phyloP scores from a whole-genome alignment of 257 asterid species.

The Cruciata laevipes region DNA sequence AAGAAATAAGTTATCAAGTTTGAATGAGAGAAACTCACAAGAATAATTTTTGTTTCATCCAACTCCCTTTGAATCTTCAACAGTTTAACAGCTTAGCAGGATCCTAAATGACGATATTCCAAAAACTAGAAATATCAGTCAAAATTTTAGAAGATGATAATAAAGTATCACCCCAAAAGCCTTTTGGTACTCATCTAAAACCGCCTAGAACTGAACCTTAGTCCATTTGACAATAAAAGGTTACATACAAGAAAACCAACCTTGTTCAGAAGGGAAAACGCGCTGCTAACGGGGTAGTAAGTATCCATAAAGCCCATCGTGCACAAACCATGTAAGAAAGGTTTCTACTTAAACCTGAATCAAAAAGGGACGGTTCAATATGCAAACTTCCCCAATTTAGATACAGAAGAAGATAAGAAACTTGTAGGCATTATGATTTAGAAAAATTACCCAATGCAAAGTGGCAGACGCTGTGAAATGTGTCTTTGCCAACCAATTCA shows the following conservation, averaged over 20 bases:
- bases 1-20: not conserved
- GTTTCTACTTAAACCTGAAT: not conserved
- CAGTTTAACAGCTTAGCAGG: slow-evolving; percentile 96
- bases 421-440: not conserved
- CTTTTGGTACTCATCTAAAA: slow-evolving; percentile 78
- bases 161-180: slow-evolving; percentile 41
- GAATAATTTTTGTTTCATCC: slow-evolving; percentile 95
- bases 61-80: slow-evolving; percentile 83
- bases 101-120: slow-evolving; percentile 39
- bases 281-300: slow-evolving; percentile 87
- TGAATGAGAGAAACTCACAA: slow-evolving; percentile 45
- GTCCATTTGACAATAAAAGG: not conserved
- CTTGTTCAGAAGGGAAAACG: slow-evolving; percentile 85
- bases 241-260: slow-evolving; percentile 21
- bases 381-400: too few species aligned
- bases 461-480: slow-evolving; percentile 90
- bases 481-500: slow-evolving; percentile 68
- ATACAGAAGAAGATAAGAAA: not conserved
- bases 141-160: not conserved
- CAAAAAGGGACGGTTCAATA: too few species aligned
- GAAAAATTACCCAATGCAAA: slow-evolving; percentile 79
- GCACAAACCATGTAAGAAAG: slow-evolving; percentile 18
- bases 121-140: not conserved
- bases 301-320: slow-evolving; percentile 91
- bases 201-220: slow-evolving; percentile 20